Conservation (phyloP, 768 basidiomycete genomes). For the Russula compacta region DNA sequence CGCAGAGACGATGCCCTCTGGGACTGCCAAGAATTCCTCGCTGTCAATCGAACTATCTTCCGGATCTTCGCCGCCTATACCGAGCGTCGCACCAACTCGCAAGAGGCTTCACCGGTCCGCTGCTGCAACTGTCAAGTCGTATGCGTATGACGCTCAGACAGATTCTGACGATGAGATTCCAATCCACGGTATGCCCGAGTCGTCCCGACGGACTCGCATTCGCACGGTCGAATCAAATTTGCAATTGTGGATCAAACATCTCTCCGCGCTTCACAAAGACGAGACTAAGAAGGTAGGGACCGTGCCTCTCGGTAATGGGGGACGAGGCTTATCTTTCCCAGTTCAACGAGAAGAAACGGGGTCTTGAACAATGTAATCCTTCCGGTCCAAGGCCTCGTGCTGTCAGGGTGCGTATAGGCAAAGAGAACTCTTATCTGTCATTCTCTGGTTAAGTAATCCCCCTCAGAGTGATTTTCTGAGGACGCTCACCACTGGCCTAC, state of each 20-base stretch:
- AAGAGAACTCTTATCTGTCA: neutral
- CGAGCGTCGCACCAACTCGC: constrained; percentile 1
- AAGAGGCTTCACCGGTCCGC: constrained; percentile 56
- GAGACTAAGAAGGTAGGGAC: constrained; percentile 58
- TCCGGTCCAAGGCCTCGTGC: constrained; percentile 43
- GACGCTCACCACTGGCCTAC: constrained; percentile 47
- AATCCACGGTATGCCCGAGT: constrained; percentile 23
- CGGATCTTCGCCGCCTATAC: constrained; percentile 27
- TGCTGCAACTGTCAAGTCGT: constrained; percentile 45
- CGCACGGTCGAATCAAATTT: constrained; percentile 35
- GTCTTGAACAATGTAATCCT: constrained; percentile 35
- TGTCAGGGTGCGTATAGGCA: constrained; percentile 40
- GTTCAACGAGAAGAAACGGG: constrained; percentile 59
- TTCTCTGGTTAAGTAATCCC: neutral
- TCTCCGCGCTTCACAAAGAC: constrained; percentile 47
- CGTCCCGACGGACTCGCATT: constrained; percentile 28
- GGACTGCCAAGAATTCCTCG: neutral
- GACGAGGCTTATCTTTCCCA: constrained; percentile 22
- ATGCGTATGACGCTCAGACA: constrained; percentile 51
- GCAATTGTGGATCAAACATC: constrained; percentile 62
- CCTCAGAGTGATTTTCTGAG: constrained; percentile 61
- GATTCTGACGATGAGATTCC: constrained; percentile 65
- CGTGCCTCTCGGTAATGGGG: neutral
- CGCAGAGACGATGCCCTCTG: constrained; percentile 21
- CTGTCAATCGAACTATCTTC: constrained; percentile 19